Evolutionary conservation across 768 basidiomycete species (phyloP), one percentile per base, ranked within the genome.

Genomic region (Sporobolomyces phaffii): DNA sequence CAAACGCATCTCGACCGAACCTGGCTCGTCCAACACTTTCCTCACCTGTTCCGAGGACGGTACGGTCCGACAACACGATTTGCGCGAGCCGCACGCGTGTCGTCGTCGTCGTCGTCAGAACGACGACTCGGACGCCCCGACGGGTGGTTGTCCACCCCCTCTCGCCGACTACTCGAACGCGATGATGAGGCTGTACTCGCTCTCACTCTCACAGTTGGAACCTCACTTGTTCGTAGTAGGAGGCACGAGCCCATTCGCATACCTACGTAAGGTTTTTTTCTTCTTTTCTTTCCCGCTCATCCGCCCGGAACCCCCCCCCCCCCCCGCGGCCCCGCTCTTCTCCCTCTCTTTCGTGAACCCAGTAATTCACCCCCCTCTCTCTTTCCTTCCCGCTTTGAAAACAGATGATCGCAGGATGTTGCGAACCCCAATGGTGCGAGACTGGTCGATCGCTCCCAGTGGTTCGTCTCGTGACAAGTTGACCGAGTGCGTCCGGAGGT

Each of bases 41-140:
- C 38, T 75, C n/a, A 75, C 72, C 6, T 72, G 71, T 60, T 62
- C 64, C 18, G 74, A 75, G 52, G 74, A 75, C 45, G 73, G 73
- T 1, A 70, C 69, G 0, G 74, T 75, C 22, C 49, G 50, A 8
- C 49, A 62, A 48, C 50, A 62, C 34, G 41, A 62, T 31, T 51
- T 50, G 28, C 38, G 54, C 3, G 6, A 26, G 29, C n/a, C 40
- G 28, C 44, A 47, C 44, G 15, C 10, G 15, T 60, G 58, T 47
- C 45, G 45, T 18, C 24, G 18, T n/a, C n/a, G n/a, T n/a, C n/a
- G n/a, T n/a, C n/a, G n/a, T n/a, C n/a, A n/a, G n/a, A n/a, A n/a
- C n/a, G n/a, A n/a, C n/a, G n/a, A n/a, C n/a, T n/a, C n/a, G n/a
- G n/a, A n/a, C n/a, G n/a, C n/a, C n/a, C n/a, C n/a, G n/a, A n/a